These are phyloP conservation scores for Scortechinia acanthostroma DNA, from an alignment of 2,329 filamentous ascomycete species.

Conservation along the genomic window DNA sequence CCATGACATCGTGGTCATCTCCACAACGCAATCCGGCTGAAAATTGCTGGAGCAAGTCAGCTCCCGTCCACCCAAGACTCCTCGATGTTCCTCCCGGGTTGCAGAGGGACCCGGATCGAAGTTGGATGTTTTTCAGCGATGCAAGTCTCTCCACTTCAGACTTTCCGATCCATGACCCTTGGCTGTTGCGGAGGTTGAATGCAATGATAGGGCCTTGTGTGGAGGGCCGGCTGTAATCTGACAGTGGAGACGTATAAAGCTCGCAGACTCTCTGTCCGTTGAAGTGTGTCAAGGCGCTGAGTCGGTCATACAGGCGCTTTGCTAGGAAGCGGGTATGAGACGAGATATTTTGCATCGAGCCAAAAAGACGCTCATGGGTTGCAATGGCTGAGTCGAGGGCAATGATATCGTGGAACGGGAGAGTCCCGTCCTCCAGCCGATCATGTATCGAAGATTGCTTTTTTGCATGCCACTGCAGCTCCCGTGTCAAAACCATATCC, in stretches of 20 bases:
- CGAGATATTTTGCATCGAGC: conserved; percentile 49
- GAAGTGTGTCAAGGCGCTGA: conserved; percentile 37
- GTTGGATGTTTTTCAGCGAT: conserved; percentile 44
- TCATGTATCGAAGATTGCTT: conserved; percentile 43
- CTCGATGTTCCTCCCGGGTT: conserved; percentile 40
- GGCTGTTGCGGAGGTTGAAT: conserved; percentile 48
- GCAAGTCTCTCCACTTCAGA: conserved; percentile 50
- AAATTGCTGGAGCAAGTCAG: conserved; percentile 5
- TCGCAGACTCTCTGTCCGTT: conserved; percentile 42
- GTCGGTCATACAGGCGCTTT: conserved; percentile 34
- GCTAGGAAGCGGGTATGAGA: conserved; percentile 46
- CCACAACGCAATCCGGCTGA: conserved; percentile 4
- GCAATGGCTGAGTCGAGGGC: conserved; percentile 52
- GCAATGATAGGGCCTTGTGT: conserved; percentile 55
- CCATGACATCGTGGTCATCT: conserved; percentile 3
- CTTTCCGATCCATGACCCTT: conserved; percentile 46
- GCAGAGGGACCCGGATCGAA: conserved; percentile 50
- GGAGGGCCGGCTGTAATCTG: conserved; percentile 37
- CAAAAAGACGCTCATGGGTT: conserved; percentile 45
- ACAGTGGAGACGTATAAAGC: conserved; percentile 43
- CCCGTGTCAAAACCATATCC: conserved; percentile 45
- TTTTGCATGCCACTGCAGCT: conserved; percentile 43
- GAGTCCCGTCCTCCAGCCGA: conserved; percentile 59
- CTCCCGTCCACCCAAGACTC: conserved; percentile 22
- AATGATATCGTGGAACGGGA: conserved; percentile 59